phyloP scores from a whole-genome alignment of 768 basidiomycete genomes.

The Porpolomopsis calyptriformis region DNA sequence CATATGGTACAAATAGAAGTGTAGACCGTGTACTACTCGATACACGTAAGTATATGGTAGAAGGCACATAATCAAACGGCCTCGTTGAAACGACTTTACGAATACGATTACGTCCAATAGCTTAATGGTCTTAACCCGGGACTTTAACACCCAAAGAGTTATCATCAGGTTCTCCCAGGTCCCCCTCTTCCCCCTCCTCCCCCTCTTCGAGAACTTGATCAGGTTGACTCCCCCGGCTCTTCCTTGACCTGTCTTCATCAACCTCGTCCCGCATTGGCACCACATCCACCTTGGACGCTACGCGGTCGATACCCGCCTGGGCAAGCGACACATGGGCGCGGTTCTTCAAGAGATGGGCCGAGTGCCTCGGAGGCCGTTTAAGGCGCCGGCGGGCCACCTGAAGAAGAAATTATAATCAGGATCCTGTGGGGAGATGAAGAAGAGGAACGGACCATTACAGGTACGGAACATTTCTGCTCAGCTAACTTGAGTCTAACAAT shows the following conservation, averaged over 20 bases:
- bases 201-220: slow-evolving; percentile 17
- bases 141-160: slow-evolving; percentile 21
- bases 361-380: slow-evolving; percentile 73
- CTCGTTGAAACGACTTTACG: too few species aligned
- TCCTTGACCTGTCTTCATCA: slow-evolving; percentile 51
- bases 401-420: neutral
- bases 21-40: too few species aligned
- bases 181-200: slow-evolving; percentile 12
- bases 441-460: slow-evolving; percentile 61
- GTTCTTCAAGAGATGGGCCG: slow-evolving; percentile 72
- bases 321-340: slow-evolving; percentile 79
- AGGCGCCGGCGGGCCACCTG: slow-evolving; percentile 76
- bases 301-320: slow-evolving; percentile 80
- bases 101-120: neutral
- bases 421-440: slow-evolving; percentile 2
- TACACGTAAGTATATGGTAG: too few species aligned
- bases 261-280: slow-evolving; percentile 72
- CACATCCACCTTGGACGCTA: slow-evolving; percentile 78
- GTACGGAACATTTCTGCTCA: slow-evolving; percentile 76
- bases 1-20: too few species aligned
- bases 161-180: slow-evolving; percentile 14
- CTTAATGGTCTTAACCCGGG: slow-evolving; percentile 14
- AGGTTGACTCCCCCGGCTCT: too few species aligned
- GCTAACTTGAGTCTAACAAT: slow-evolving; percentile 2
- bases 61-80: too few species aligned